A percentile compares a stretch with the other conserved stretches of the same genome.
Evolutionary conservation across 768 basidiomycete genomes (phyloP).

Genomic region (Rossbeevera mucosa): DNA sequence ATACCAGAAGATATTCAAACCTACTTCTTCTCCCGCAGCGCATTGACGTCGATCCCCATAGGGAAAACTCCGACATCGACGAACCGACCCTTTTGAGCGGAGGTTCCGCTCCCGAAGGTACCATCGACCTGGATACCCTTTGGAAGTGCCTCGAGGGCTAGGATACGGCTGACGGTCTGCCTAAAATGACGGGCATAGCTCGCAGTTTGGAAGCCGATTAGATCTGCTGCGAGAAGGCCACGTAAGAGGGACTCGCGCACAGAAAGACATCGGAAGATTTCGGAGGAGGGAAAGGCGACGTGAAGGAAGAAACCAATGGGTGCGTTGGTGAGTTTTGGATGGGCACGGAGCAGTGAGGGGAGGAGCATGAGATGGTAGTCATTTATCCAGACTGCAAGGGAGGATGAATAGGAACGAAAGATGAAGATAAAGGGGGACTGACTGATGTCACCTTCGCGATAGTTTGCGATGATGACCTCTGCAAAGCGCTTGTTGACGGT

Average conservation of each 20-base stretch:
- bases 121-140: slow-evolving; percentile 69
- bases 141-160: slow-evolving; percentile 76
- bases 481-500: slow-evolving; percentile 91
- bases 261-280: slow-evolving; percentile 90
- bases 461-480: slow-evolving; percentile 70
- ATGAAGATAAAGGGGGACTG: neutral
- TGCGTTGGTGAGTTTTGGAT: slow-evolving; percentile 41
- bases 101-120: slow-evolving; percentile 4
- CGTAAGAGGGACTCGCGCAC: slow-evolving; percentile 72
- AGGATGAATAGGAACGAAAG: slow-evolving; percentile 5
- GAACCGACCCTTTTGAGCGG: slow-evolving; percentile 44
- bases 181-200: slow-evolving; percentile 81
- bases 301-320: slow-evolving; percentile 88
- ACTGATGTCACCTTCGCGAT: slow-evolving; percentile 86
- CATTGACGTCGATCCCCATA: slow-evolving; percentile 80
- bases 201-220: slow-evolving; percentile 89
- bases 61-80: slow-evolving; percentile 87
- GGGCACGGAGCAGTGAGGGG: slow-evolving; percentile 74
- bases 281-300: slow-evolving; percentile 91
- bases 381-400: slow-evolving; percentile 65
- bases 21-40: slow-evolving; percentile 62
- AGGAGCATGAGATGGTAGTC: slow-evolving; percentile 97
- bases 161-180: slow-evolving; percentile 77
- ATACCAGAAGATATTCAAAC: slow-evolving; percentile 17
- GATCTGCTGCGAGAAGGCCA: slow-evolving; percentile 90